These are phyloP conservation scores for Leccinum subgranulosum DNA, from an alignment of 768 basidiomycete genomes.

Conservation along the genomic window DNA sequence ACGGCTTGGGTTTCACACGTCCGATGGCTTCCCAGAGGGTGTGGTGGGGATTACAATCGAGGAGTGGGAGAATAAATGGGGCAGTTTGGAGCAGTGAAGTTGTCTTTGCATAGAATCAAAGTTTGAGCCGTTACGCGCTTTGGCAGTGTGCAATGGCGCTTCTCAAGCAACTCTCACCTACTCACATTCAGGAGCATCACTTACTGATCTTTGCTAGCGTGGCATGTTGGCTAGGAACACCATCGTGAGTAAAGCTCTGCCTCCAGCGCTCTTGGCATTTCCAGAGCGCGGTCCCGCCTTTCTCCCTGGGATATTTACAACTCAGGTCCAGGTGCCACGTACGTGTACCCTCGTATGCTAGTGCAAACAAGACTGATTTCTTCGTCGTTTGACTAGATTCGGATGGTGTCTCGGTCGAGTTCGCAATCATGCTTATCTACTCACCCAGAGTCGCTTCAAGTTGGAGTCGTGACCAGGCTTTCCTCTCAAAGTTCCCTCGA, in stretches of 20 bases:
- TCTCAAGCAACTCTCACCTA: no score
- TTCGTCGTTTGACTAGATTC: background rate
- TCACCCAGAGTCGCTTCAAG: background rate
- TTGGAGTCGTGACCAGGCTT: background rate
- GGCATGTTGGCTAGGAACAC: background rate
- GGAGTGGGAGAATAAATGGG: conserved; percentile 24
- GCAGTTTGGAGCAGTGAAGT: background rate
- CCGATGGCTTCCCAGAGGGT: conserved; percentile 49
- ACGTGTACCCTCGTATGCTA: background rate
- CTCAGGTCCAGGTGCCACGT: background rate
- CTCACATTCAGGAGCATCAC: no score
- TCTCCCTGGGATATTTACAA: background rate
- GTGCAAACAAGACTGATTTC: no score
- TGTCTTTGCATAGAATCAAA: background rate
- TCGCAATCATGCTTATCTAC: conserved; percentile 16
- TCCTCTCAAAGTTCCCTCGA: conserved; percentile 1
- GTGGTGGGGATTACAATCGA: conserved; percentile 57
- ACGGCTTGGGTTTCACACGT: conserved; percentile 55
- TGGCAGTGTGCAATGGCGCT: no score
- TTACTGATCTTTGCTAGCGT: background rate
- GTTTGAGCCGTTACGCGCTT: background rate
- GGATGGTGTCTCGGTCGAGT: conserved; percentile 13
- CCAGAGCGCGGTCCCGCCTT: background rate
- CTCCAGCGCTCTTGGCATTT: background rate
- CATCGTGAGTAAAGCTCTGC: background rate